Base-by-base conservation (phyloP, 768 basidiomycete genomes). In the Leucogyrophana mollusca region DNA sequence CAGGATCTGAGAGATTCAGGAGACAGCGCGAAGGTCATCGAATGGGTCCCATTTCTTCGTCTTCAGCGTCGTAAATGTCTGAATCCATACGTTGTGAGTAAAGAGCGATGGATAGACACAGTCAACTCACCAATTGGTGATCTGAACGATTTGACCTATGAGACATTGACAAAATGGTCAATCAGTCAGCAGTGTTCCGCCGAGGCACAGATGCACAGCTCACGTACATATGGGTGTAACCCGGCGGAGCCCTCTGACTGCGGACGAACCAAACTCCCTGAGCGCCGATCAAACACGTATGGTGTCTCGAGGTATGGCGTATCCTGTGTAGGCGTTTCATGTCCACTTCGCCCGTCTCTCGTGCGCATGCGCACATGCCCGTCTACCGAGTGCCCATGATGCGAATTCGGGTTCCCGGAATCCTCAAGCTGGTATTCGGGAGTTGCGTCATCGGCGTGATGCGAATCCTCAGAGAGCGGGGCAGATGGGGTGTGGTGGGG, bases 401-500 rank as follows among this genome's bases (percentile, higher is more conserved):
- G 30, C 25, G 50, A 24, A 11, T 55, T 50, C 13, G 27, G 27
- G 27, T 30, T 30, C 6, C 53, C 40, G 6, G 53, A 50, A 35
- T 64, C 59, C 10, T 72, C 73, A 4, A 57, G 56, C 33, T 77
- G 73, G 41, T 72, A 71, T n/a, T 66, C 67, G 9, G 72, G 68
- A 1, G 66, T 69, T 38, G 58, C 60, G 27, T 62, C 61, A 33
- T 66, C 68, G 22, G 63, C 62, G 13, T 57, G 59, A 18, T 49
- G 57, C 8, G 55, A 59, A 8, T 46, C 43, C n/a, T 51, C 45
- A 2, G 66, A 61, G 41, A 51, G 42, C 41, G 46, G 51, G 21
- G 37, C 30, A 24, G 60, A 53, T 34, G 53, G 32, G 14, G 38
- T 8, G 10, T 46, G 14, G 7, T 32, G 49, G 7, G 61, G 61